phyloP scores from a whole-genome alignment of 2,329 filamentous ascomycete genomes.

The Talaromyces sp. region DNA sequence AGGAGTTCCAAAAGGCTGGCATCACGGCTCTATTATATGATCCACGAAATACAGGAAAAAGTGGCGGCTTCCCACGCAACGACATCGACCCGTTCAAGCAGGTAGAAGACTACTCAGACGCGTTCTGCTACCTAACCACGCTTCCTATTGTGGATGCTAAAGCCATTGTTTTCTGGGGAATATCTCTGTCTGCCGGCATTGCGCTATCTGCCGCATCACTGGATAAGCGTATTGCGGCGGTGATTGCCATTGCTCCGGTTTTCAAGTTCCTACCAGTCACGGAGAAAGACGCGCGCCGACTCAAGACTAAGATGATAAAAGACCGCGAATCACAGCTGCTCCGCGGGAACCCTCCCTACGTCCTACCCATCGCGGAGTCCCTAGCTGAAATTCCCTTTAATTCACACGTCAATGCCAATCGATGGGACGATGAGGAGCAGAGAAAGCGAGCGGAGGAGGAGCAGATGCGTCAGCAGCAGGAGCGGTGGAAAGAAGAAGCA shows the following conservation, averaged over 20 bases:
- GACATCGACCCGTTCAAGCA: conserved; percentile 35
- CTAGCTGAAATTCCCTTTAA: conserved; percentile 41
- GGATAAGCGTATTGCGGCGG: conserved; percentile 31
- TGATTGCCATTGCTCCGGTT: conserved; percentile 30
- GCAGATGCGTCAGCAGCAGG: background rate
- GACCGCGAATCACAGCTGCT: conserved; percentile 42
- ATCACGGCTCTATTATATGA: conserved; percentile 36
- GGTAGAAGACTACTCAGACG: conserved; percentile 39
- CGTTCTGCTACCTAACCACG: conserved; percentile 34
- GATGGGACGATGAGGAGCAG: conserved; percentile 18
- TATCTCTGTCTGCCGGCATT: conserved; percentile 33
- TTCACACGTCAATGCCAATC: conserved; percentile 27
- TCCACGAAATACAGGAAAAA: conserved; percentile 33
- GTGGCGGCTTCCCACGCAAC: conserved; percentile 36
- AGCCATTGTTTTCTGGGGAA: conserved; percentile 40
- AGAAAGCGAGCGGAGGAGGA: conserved; percentile 19
- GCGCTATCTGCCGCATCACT: conserved; percentile 31
- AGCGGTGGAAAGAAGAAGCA: conserved; percentile 22
- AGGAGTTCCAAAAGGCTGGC: conserved; percentile 26
- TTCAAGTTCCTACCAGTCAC: conserved; percentile 20
- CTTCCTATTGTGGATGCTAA: conserved; percentile 31
- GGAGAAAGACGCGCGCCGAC: conserved; percentile 21
- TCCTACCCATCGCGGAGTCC: conserved; percentile 38
- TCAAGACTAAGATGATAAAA: conserved; percentile 33
- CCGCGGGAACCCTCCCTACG: conserved; percentile 40